Conservation (phyloP, 257 asterid species). For the Solanum okadae region DNA sequence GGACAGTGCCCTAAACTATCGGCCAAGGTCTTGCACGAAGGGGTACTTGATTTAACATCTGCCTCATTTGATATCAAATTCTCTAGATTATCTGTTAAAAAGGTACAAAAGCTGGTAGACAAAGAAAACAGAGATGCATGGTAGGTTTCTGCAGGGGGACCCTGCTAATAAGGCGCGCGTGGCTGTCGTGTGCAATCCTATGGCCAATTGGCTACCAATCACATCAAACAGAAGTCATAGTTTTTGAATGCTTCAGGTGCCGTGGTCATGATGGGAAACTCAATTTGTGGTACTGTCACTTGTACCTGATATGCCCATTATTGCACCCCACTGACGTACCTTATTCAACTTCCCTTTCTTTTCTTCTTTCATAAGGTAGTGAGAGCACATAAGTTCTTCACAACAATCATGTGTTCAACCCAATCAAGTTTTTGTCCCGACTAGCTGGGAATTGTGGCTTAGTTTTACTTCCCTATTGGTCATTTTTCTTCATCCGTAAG, state of each 20-base stretch:
- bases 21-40: constrained; percentile 40
- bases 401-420: background rate
- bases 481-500: background rate
- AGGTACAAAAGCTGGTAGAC: background rate
- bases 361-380: background rate
- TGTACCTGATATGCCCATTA: constrained; percentile 6
- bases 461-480: background rate
- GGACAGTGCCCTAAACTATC: constrained; percentile 40
- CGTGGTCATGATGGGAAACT: constrained; percentile 32
- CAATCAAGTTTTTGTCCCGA: constrained; percentile 2
- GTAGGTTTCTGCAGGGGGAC: constrained; percentile 18
- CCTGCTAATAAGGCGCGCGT: constrained; percentile 30
- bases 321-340: constrained; percentile 7
- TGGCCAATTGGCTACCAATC: constrained; percentile 26
- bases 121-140: constrained; percentile 27
- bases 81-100: constrained; percentile 8
- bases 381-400: background rate
- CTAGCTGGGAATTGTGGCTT: background rate
- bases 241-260: background rate
- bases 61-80: constrained; percentile 25
- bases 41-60: constrained; percentile 41
- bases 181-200: constrained; percentile 29
- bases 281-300: constrained; percentile 14
- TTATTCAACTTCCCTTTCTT: background rate
- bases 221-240: constrained; percentile 13